Evolutionary conservation across 306 rosid species (phyloP).

Genomic region (Medicago truncatula): DNA sequence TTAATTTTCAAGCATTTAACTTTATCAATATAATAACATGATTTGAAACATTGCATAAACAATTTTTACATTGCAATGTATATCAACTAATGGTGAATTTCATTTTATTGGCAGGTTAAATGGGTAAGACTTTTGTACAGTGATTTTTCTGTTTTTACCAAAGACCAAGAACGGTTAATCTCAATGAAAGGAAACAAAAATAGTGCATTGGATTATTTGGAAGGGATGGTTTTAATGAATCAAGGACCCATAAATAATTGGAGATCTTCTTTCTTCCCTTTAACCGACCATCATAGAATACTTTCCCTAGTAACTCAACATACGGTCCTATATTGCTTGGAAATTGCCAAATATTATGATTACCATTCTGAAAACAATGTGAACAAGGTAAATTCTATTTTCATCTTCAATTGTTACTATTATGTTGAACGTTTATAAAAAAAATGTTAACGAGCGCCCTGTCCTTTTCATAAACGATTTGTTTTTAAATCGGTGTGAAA

Average conservation of each 20-base stretch:
- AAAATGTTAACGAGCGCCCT: too few relatives aligned
- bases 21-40: slow-evolving; percentile 1
- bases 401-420: not conserved
- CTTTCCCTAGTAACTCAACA: slow-evolving; percentile 60
- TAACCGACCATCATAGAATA: slow-evolving; percentile 66
- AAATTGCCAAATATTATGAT: slow-evolving; percentile 81
- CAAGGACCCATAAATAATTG: slow-evolving; percentile 87
- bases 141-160: slow-evolving; percentile 60
- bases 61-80: not conserved
- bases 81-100: slow-evolving; percentile 10
- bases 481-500: not conserved
- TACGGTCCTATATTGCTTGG: slow-evolving; percentile 76
- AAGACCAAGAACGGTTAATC: slow-evolving; percentile 56
- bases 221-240: slow-evolving; percentile 77
- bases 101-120: slow-evolving; percentile 61
- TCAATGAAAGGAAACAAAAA: slow-evolving; percentile 56
- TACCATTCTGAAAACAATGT: slow-evolving; percentile 46
- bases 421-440: not conserved
- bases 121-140: slow-evolving; percentile 75
- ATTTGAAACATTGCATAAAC: slow-evolving; percentile 12
- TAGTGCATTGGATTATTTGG: slow-evolving; percentile 65
- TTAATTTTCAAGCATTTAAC: not conserved
- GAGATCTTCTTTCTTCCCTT: slow-evolving; percentile 96
- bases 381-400: slow-evolving; percentile 57
- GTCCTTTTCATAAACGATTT: too few relatives aligned